These are phyloP conservation scores for Rosa rugosa DNA, from an alignment of 306 rosid species.

Conservation along the genomic window DNA sequence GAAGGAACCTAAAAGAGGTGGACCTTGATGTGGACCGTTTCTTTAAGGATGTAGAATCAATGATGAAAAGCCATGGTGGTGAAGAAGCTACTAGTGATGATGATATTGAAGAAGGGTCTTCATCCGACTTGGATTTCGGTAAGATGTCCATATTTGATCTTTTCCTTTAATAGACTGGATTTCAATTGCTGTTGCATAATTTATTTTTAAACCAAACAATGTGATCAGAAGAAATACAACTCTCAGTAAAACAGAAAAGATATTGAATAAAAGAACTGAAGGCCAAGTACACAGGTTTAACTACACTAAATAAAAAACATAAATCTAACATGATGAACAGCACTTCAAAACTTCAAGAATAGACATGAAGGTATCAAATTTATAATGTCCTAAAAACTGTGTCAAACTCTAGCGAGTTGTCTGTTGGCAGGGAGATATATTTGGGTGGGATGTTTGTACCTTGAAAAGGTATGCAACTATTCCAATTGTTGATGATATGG, in stretches of 20 bases:
- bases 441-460: no score
- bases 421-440: no score
- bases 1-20: conserved; percentile 74
- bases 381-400: not conserved
- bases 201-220: not conserved
- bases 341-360: not conserved
- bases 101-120: conserved; percentile 61
- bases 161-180: not conserved
- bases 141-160: conserved; percentile 21
- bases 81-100: conserved; percentile 43
- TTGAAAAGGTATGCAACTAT: not conserved
- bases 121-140: conserved; percentile 87
- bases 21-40: conserved; percentile 73
- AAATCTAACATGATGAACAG: not conserved
- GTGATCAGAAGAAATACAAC: not conserved
- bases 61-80: conserved; percentile 51
- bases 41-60: conserved; percentile 71
- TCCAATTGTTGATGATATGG: not conserved
- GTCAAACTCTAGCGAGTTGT: not conserved
- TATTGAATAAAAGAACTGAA: not conserved
- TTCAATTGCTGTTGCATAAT: not conserved
- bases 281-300: not conserved
- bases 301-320: not conserved
- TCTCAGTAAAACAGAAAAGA: not conserved
- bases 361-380: not conserved